A percentile compares a stretch with the other conserved stretches of the same genome.
These are phyloP conservation scores for Ogataea henricii DNA, from an alignment of 805 yeast genomes.

Conservation along the genomic window DNA sequence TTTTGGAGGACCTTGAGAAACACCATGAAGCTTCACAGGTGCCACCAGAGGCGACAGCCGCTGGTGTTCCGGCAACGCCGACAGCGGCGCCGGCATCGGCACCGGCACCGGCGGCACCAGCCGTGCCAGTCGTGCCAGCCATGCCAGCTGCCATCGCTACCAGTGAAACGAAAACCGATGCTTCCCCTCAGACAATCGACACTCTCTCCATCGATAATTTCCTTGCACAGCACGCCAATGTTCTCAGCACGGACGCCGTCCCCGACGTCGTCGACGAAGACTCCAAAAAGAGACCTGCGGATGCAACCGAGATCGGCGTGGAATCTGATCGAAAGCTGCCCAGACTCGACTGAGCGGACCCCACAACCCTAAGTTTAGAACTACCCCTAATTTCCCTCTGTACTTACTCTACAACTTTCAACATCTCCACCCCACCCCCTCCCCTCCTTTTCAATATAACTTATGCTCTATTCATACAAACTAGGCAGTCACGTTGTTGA, in stretches of 20 bases:
- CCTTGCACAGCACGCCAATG: slow-evolving; percentile 24
- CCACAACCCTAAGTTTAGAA: neutral
- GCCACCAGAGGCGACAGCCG: neutral
- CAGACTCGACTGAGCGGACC: slow-evolving; percentile 7
- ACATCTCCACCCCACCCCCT: too few relatives aligned
- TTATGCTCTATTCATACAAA: neutral
- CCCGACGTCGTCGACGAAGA: too few relatives aligned
- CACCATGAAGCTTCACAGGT: slow-evolving; percentile 19
- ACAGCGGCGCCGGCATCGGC: neutral
- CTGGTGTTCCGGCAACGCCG: neutral
- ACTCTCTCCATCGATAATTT: slow-evolving; percentile 23
- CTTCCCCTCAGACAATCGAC: slow-evolving; percentile 14
- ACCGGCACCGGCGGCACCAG: neutral
- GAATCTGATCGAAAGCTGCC: slow-evolving; percentile 15
- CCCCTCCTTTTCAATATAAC: neutral
- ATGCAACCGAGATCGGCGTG: neutral
- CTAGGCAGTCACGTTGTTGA: slow-evolving; percentile 70
- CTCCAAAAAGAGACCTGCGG: slow-evolving; percentile 10
- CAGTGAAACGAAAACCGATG: neutral
- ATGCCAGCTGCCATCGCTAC: too few relatives aligned
- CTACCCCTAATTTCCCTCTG: slow-evolving; percentile 1
- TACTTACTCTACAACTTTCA: slow-evolving; percentile 4
- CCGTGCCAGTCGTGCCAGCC: too few relatives aligned
- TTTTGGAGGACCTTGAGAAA: slow-evolving; percentile 25
- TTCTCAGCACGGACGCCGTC: slow-evolving; percentile 7